Evolutionary conservation across 805 yeast genomes (phyloP), one percentile per base, ranked within the genome.

Genomic region (Metschnikowia kunwiensis): DNA sequence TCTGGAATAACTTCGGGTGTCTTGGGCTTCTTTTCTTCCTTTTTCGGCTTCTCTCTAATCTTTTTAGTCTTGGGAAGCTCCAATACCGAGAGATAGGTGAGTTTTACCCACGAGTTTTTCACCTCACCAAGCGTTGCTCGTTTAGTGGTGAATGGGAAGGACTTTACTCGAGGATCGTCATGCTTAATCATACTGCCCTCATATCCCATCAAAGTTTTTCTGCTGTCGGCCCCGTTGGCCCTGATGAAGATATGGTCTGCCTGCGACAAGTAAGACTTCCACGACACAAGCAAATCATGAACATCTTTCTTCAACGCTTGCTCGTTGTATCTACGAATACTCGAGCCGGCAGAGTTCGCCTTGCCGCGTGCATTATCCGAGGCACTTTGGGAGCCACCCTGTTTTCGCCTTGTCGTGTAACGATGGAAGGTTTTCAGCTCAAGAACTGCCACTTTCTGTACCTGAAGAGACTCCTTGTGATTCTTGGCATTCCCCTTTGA

Each of bases 361-460:
- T 89, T 91, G 4, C 98, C 97, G 47, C 83, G 77, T 1, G 95
- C 84, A 53, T 82, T 86, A 60, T 93, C 98, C 60, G 77, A 82
- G 1, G 97, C 89, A 46, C 89, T 77, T 57, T 93, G 98, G 0
- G 97, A 76, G 1, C 98, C 98, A 68, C 98, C 98, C 60, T 93
- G 98, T 55, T 93, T 93, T 46, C 96, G 75, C 66, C 98, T 79
- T 1, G 97, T 88, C 2, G 98, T 93, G 54, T 93, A 93, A 47
- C 97, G 72, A 58, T 91, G 98, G 59, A 86, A 86, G 0, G 97
- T 84, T 53, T 88, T 91, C 40, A 87, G 86, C 12, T 68, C 82
- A 2, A 88, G 34, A 7, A 89, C 58, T 32, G 70, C 74, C 13
- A 82, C 94, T 12, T 77, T 73, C 57, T 80, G 86, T 36, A 75